Evolutionary conservation across 441 rosid genomes (phyloP), one percentile per base, ranked within the genome.

Genomic region (Macaranga tanarius): DNA sequence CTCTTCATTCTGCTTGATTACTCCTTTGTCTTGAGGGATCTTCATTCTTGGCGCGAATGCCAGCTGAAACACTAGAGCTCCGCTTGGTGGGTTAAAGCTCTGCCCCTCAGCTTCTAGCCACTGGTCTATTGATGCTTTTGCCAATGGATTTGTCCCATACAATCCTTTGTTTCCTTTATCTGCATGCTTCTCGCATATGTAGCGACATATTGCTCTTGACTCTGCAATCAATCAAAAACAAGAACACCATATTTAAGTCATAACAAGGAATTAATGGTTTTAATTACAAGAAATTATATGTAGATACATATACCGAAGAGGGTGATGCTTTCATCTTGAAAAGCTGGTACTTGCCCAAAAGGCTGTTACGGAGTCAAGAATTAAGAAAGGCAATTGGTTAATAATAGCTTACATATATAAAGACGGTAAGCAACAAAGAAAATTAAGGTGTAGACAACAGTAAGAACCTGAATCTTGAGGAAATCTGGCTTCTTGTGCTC

Each of bases 51-150:
- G 93, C 0, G 90, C 90, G 6, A 87, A 80, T 0, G 83, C 91
- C 2, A 90, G 89, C 81, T 87, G 91, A 78, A 87, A 85, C 64
- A 87, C 80, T 11, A 90, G 83, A 42, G 75, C 73, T 26, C 86
- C 82, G 70, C 86, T 82, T 1, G 89, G 86, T 13, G 91, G 90
- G 69, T 82, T 75, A 65, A 82, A 90, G 76, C 78, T 84, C 80
- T 90, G 93, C 54, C 85, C 81, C 72, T 90, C 96, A 1, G 88
- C 91, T 67, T 90, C 96, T 42, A 87, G 28, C 96, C 96, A 90
- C 22, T 87, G 93, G 60, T 90, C 96, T 56, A 90, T 83, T 20
- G 90, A 87, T 28, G 96, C 93, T 76, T 86, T 87, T 31, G 75
- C 83, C 52, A 84, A 71, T 6, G 88, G 89, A 81, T 84, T 84